Evolutionary conservation across 768 basidiomycete species (phyloP).

Genomic region (Tricholoma bakamatsutake): DNA sequence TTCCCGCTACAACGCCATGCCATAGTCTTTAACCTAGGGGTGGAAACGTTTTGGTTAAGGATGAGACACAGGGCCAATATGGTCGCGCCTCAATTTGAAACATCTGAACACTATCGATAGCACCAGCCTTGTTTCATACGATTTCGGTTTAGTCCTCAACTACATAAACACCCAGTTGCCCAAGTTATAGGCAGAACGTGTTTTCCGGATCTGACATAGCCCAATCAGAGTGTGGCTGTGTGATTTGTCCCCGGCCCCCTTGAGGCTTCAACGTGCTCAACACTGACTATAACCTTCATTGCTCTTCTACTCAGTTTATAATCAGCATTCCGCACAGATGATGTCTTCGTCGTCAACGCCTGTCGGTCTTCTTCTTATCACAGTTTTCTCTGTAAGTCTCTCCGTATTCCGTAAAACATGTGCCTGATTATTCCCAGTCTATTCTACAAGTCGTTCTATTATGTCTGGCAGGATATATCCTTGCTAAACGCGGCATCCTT

Average conservation of each 20-base stretch:
- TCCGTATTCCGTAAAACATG: neutral
- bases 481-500: slow-evolving; percentile 74
- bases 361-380: slow-evolving; percentile 41
- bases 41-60: neutral
- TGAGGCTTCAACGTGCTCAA: no score
- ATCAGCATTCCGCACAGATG: slow-evolving; percentile 3
- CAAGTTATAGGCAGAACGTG: no score
- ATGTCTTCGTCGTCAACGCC: slow-evolving; percentile 18
- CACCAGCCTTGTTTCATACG: no score
- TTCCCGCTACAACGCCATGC: slow-evolving; percentile 76
- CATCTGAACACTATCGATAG: no score
- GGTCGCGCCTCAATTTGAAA: neutral
- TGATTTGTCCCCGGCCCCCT: no score
- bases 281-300: no score
- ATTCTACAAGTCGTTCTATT: slow-evolving; percentile 86
- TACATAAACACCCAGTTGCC: no score
- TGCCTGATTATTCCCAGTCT: slow-evolving; percentile 43
- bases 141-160: no score
- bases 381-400: slow-evolving; percentile 49
- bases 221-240: no score
- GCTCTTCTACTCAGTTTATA: neutral
- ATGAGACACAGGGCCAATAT: neutral
- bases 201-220: no score
- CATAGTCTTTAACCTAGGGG: slow-evolving; percentile 38
- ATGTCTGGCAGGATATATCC: slow-evolving; percentile 77